These are phyloP conservation scores for Wickerhamiella spandovensis DNA, from an alignment of 805 yeast species.

Conservation along the genomic window DNA sequence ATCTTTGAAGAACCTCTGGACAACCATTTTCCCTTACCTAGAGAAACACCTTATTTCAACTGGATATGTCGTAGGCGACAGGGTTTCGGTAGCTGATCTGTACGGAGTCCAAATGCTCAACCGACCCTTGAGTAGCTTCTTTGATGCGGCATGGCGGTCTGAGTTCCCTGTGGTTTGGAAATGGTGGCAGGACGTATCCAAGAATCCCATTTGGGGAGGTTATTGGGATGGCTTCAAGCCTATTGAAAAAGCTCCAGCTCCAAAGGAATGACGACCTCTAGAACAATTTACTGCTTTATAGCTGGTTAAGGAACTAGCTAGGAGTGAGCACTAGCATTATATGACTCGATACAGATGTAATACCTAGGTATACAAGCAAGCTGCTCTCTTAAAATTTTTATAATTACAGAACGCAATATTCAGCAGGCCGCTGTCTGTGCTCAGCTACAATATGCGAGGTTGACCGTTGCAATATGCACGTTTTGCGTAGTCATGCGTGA, in stretches of 20 bases:
- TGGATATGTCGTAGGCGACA: constrained; percentile 64
- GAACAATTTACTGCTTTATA: no score
- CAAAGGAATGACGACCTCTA: background rate
- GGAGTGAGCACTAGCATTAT: no score
- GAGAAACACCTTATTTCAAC: constrained; percentile 37
- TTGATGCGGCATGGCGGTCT: constrained; percentile 53
- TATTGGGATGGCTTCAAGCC: constrained; percentile 37
- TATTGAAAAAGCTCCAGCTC: background rate
- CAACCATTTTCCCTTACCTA: constrained; percentile 24
- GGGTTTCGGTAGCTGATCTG: constrained; percentile 52
- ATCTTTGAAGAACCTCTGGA: constrained; percentile 32
- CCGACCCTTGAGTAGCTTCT: constrained; percentile 46
- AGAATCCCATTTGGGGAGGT: constrained; percentile 35
- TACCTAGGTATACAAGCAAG: no score
- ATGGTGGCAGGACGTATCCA: constrained; percentile 51
- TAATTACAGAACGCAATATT: no score
- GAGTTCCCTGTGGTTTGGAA: constrained; percentile 49
- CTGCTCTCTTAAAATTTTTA: no score
- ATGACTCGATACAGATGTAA: no score
- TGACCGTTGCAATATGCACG: no score
- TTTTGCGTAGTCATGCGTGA: no score
- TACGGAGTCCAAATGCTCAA: constrained; percentile 35
- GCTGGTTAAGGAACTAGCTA: no score
- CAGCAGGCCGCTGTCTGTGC: no score
- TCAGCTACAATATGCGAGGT: no score